A percentile compares a stretch with the other conserved stretches of the same genome.
Conservation (phyloP, 305 asterid species). For the Fraxinus latifolia region DNA sequence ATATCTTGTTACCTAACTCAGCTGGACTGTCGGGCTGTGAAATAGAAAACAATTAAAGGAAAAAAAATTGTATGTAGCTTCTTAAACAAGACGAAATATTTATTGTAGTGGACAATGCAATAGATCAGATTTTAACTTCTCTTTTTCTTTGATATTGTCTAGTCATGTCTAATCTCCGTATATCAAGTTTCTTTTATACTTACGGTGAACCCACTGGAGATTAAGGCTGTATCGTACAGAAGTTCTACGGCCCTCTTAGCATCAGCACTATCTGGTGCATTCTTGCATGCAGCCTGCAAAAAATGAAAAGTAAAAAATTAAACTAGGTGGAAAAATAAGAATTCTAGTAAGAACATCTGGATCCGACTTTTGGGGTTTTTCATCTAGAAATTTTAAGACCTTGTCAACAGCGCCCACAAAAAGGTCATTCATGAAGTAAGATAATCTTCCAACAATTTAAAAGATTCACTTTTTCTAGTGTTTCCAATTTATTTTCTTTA, state of each 20-base stretch:
- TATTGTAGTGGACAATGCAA: neutral
- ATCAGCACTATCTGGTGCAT: constrained; percentile 74
- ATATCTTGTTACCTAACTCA: constrained; percentile 88
- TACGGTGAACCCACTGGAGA: constrained; percentile 96
- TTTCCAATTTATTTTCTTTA: neutral
- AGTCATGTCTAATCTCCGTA: neutral
- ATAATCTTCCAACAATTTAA: neutral
- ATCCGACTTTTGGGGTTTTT: neutral
- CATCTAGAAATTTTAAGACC: neutral
- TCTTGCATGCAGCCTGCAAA: constrained; percentile 94
- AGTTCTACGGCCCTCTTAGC: constrained; percentile 92
- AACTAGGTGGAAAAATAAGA: neutral
- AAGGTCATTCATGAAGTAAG: neutral
- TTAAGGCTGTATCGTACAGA: constrained; percentile 79
- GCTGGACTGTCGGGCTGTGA: constrained; percentile 92
- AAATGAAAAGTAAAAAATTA: neutral
- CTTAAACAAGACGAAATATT: neutral
- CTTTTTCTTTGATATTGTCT: neutral
- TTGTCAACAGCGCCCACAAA: neutral
- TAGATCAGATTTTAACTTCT: neutral
- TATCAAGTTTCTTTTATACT: constrained; percentile 23
- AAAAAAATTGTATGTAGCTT: neutral
- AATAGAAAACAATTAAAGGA: neutral
- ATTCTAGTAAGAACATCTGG: neutral
- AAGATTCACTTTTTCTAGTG: neutral